Base-by-base conservation (phyloP, 2,329 filamentous ascomycete species). In the Teratosphaeria gauchensis region DNA sequence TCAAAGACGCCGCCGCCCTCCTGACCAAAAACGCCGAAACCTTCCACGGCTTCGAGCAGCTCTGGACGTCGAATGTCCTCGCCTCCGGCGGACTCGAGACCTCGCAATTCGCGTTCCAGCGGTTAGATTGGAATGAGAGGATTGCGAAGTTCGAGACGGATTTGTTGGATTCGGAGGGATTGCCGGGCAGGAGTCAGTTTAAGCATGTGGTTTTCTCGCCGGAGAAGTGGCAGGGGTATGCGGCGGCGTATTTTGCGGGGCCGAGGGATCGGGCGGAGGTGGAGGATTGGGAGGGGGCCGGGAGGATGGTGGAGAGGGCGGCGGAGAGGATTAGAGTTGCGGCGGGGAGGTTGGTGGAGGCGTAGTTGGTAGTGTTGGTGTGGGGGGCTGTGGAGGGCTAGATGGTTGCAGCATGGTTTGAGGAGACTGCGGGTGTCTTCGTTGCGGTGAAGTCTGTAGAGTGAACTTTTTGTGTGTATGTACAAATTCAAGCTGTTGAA, bases 201-300 rank as follows among this genome's bases (percentile, higher is more conserved):
- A 96, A 95, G 73, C 94, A 96, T 74, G 82, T 95, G 69, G 77
- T 99, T 58, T 95, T 92, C 71, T 92, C 89, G 1, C 94, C 94
- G 0, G 84, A 90, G 68, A 77, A 84, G 2, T 92, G 90, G 87
- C 86, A 85, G 35, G 84, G 82, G 42, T 82, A 86, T 64, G 82
- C 87, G 33, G 82, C 82, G 58, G 82, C 82, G 0, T 83, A 83
- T 62, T 95, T 95, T 75, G 92, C 92, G 0, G 87, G 86, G n/a
- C 88, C 96, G 58, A 82, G 90, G 58, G 92, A 96, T 68, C 85
- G 87, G 8, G 78, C 96, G 48, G 83, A 88, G 62, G 81, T 79
- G 3, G 82, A 82, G 30, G 83, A 95, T 66, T 92, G 87, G 88
- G 77, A 75, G 1, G 72, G 82, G 12, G 88, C 88, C 2, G 84